Percentiles rank a stretch among this genome's conserved stretches.
These are phyloP conservation scores for Diaporthe eres DNA, from an alignment of 2,329 filamentous ascomycete genomes.

Conservation along the genomic window DNA sequence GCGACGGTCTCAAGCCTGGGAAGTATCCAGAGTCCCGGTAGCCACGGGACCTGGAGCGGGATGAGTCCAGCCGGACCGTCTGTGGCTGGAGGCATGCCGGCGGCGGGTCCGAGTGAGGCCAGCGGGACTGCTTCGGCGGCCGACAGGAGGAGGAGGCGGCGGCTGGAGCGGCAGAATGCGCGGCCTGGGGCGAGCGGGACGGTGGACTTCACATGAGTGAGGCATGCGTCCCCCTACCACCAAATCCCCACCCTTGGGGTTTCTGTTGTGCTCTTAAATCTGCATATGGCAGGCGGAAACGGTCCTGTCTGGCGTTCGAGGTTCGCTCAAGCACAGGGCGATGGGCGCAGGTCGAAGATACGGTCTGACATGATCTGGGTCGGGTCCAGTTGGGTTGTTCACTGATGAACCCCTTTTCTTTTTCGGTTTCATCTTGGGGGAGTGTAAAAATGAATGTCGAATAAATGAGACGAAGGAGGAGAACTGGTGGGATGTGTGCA, in stretches of 20 bases:
- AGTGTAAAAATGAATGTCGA: neutral
- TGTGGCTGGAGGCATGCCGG: slow-evolving; percentile 45
- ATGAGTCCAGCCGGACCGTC: slow-evolving; percentile 56
- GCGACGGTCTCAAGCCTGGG: slow-evolving; percentile 63
- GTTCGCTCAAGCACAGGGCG: neutral
- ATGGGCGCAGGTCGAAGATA: slow-evolving; percentile 8
- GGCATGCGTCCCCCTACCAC: neutral
- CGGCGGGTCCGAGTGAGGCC: slow-evolving; percentile 56
- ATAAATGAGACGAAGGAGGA: slow-evolving; percentile 21
- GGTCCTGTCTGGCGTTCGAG: slow-evolving; percentile 36
- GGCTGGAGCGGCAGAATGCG: slow-evolving; percentile 66
- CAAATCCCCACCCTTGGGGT: neutral
- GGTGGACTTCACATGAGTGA: slow-evolving; percentile 45
- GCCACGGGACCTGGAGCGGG: slow-evolving; percentile 68
- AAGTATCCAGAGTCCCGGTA: slow-evolving; percentile 60
- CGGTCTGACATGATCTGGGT: slow-evolving; percentile 13
- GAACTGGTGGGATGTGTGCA: neutral
- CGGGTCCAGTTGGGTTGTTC: neutral
- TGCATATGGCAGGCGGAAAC: slow-evolving; percentile 30
- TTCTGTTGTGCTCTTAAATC: slow-evolving; percentile 20
- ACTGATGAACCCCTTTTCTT: neutral
- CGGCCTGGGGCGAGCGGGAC: slow-evolving; percentile 51
- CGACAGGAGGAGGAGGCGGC: slow-evolving; percentile 69
- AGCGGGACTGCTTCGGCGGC: slow-evolving; percentile 55
- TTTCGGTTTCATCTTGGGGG: neutral